Evolutionary conservation across 2,329 filamentous ascomycete species (phyloP).

Genomic region (Hirsutella thompsonii): DNA sequence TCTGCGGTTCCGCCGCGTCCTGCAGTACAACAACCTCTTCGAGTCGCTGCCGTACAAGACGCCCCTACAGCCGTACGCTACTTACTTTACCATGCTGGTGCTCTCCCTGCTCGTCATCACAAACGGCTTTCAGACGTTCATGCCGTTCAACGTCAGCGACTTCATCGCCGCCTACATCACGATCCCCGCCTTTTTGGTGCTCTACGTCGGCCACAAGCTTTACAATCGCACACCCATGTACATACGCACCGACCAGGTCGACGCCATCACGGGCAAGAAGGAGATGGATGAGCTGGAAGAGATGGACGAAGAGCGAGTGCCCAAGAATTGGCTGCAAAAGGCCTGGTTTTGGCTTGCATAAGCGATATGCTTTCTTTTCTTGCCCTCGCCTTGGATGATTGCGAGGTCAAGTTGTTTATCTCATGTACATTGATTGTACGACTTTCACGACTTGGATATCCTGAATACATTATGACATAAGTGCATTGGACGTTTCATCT

Average conservation of each 20-base stretch:
- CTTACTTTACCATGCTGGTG: constrained; percentile 44
- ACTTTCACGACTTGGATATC: too few relatives aligned
- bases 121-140: constrained; percentile 67
- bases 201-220: constrained; percentile 50
- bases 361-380: too few relatives aligned
- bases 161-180: constrained; percentile 57
- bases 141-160: constrained; percentile 48
- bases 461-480: too few relatives aligned
- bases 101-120: constrained; percentile 53
- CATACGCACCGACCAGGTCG: constrained; percentile 34
- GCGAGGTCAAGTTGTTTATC: too few relatives aligned
- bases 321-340: constrained; percentile 38
- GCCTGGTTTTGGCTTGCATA: constrained; percentile 45
- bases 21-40: constrained; percentile 37
- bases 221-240: constrained; percentile 28
- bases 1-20: constrained; percentile 44
- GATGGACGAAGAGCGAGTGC: constrained; percentile 30
- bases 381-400: too few relatives aligned
- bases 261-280: constrained; percentile 43
- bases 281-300: constrained; percentile 48
- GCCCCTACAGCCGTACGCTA: constrained; percentile 47
- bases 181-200: constrained; percentile 43
- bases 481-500: too few relatives aligned
- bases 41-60: constrained; percentile 38
- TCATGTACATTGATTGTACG: too few relatives aligned